Base-by-base conservation (phyloP, 306 rosid genomes). In the Acacia acuminata region DNA sequence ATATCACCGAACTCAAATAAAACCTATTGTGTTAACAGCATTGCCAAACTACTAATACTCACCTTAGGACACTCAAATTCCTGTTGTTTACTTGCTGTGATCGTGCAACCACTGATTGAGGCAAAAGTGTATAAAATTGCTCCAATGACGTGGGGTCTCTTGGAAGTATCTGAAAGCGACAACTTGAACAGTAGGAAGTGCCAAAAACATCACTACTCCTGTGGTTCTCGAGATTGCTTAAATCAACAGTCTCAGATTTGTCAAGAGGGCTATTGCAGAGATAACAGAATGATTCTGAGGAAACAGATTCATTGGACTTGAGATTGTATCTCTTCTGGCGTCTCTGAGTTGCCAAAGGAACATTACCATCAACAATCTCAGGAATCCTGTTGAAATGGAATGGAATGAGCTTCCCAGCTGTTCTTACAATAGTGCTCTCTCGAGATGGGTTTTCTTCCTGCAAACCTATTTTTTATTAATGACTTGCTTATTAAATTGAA, bases 361-460 rank as follows among this genome's bases (percentile, higher is more conserved):
- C 91, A 73, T 87, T 88, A 61, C 86, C 82, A 87, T 92, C 98
- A 75, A 77, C 22, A 20, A 85, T 86, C 87, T 91, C 98, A 0
- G 92, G 97, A 85, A 95, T 90, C 88, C 92, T 83, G 84, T 94
- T 95, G 87, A 95, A 95, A 55, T 89, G 94, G 78, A 95, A 95
- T n/a, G 98, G 99, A 78, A 90, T 90, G 66, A 95, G 98, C 89
- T 95, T 95, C 76, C 93, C 94, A 1, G 99, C 98, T 67, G 99
- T 95, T 87, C 98, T 92, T 82, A 95, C 94, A 81, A 95, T 90
- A 20, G 98, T 93, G 86, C 93, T 88, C 82, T 92, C 97, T 61
- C 98, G 93, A 78, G 99, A 92, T 81, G 97, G 97, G 77, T 95
- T 95, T 85, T 95, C 99, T 88, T 88, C 90, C 98, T 95, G 93